Base-by-base conservation (phyloP, 441 rosid species). In the Arabidopsis lyrata region DNA sequence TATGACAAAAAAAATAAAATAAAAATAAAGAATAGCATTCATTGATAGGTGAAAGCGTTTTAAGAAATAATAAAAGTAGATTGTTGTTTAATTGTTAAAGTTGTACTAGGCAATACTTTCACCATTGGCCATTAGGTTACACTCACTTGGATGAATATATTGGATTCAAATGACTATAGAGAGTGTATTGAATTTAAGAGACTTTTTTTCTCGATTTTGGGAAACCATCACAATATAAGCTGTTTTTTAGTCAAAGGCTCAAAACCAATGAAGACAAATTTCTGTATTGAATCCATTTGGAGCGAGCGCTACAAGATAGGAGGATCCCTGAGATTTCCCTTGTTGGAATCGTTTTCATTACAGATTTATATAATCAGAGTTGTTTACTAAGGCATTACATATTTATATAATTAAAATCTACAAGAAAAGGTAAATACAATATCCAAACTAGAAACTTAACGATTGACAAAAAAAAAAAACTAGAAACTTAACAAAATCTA, bases 1-100 rank as follows among this genome's bases (percentile, higher is more conserved):
- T n/a, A n/a, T n/a, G n/a, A n/a, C n/a, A n/a, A n/a, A n/a, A n/a
- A n/a, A n/a, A n/a, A n/a, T n/a, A n/a, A n/a, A n/a, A n/a, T n/a
- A n/a, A n/a, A n/a, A n/a, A n/a, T n/a, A n/a, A 13, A 6, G 11
- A 47, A 16, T 15, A 16, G 12, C 24, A 16, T 16, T 8, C 24
- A 15, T n/a, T 44, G 53, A 44, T 42, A 24, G 24, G 56, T 63
- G 76, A 63, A 72, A 42, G 13, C 70, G 56, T 72, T 72, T 52
- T 72, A 53, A 47, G 16, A 13, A 18, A 15, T 49, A 14, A 58
- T 22, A 0, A 38, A 50, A 11, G 32, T 50, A 20, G 32, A 13
- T 22, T 22, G 31, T 50, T 15, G 5, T 52, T 22, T 22, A 50
- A 14, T 20, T 11, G 2, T 3, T 38, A 2, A 10, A 20, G 55